Evolutionary conservation across 2,329 filamentous ascomycete genomes (phyloP).

Genomic region (Juglanconis sp.): DNA sequence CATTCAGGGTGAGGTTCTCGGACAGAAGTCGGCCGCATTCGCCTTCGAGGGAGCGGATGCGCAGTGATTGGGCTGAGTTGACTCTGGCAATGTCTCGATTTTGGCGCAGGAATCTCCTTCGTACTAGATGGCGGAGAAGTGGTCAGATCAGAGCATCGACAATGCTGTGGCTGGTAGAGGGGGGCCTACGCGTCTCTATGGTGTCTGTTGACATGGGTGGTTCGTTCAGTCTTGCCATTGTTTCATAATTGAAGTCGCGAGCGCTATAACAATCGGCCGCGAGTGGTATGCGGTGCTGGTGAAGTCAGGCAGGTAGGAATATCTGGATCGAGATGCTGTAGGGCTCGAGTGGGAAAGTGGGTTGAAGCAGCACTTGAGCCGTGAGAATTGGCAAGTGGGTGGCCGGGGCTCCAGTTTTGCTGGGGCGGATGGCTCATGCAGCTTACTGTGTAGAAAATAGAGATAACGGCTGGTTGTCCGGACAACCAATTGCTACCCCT

Average conservation of each 20-base stretch:
- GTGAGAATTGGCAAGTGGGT: too few species aligned
- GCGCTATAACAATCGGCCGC: background rate
- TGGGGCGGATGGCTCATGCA: slow-evolving; percentile 1
- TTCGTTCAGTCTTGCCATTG: slow-evolving; percentile 81
- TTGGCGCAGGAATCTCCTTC: slow-evolving; percentile 75
- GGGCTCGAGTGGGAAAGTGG: background rate
- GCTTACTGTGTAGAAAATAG: background rate
- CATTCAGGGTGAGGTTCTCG: slow-evolving; percentile 73
- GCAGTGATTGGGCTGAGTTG: slow-evolving; percentile 74
- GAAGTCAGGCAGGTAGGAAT: slow-evolving; percentile 9
- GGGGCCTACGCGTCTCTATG: slow-evolving; percentile 65
- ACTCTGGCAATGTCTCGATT: slow-evolving; percentile 79
- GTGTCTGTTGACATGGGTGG: slow-evolving; percentile 64
- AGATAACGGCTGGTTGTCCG: background rate
- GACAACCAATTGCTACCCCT: background rate
- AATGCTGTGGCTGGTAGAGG: slow-evolving; percentile 6
- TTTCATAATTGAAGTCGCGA: slow-evolving; percentile 32
- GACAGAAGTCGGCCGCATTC: slow-evolving; percentile 71
- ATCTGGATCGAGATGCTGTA: slow-evolving; percentile 8
- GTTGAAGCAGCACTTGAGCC: background rate
- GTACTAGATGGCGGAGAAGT: slow-evolving; percentile 51
- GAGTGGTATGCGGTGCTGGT: background rate
- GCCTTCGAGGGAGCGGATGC: slow-evolving; percentile 72
- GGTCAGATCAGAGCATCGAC: slow-evolving; percentile 14
- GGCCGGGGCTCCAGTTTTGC: background rate